These are phyloP conservation scores for Sporothrix protearum DNA, from an alignment of 2,329 filamentous ascomycete genomes.

Conservation along the genomic window DNA sequence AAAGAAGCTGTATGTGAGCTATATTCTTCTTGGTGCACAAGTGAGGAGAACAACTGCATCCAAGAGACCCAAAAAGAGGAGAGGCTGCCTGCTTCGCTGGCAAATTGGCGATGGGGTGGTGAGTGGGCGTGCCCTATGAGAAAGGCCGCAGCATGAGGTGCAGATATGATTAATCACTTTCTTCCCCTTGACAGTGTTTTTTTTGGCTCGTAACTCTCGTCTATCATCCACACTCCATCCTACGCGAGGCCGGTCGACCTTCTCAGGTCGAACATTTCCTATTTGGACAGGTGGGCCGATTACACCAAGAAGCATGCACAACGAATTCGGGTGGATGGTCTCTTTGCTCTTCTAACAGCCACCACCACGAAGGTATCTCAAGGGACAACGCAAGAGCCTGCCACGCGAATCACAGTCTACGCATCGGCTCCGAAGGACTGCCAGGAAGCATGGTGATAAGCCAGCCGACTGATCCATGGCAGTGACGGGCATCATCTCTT, in stretches of 20 bases:
- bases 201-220: neutral
- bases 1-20: neutral
- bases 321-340: neutral
- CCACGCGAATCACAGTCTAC: neutral
- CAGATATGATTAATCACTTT: conserved; percentile 13
- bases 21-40: neutral
- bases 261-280: neutral
- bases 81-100: conserved; percentile 8
- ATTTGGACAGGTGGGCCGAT: conserved; percentile 9
- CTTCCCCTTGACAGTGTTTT: neutral
- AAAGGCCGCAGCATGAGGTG: neutral
- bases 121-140: neutral
- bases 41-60: neutral
- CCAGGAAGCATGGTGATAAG: neutral
- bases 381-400: neutral
- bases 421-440: neutral
- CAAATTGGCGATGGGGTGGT: conserved; percentile 4
- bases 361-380: neutral
- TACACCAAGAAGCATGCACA: neutral
- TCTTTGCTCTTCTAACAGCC: neutral
- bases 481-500: neutral
- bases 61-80: neutral
- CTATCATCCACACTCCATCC: conserved; percentile 11
- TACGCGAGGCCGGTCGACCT: conserved; percentile 9
- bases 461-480: neutral